phyloP scores from a whole-genome alignment of 352 stramenopile species.

The Phytophthora multivora region DNA sequence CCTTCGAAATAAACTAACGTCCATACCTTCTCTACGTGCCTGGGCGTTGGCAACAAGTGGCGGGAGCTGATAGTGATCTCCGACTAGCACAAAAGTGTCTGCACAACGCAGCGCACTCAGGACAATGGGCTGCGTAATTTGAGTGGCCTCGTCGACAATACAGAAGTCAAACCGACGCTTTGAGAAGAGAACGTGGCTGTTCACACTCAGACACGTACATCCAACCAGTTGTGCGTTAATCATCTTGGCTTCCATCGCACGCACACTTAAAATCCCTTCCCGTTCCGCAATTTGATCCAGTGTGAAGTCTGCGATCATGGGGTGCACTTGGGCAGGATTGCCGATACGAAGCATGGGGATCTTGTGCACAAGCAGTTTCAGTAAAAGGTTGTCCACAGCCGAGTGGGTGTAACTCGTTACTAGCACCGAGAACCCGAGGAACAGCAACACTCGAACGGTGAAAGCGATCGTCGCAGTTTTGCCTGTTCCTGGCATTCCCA shows the following conservation, averaged over 20 bases:
- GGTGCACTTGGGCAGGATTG: slow-evolving; percentile 71
- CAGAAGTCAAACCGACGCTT: slow-evolving; percentile 96
- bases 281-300: slow-evolving; percentile 43
- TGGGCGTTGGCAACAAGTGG: slow-evolving; percentile 93
- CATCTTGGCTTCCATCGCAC: slow-evolving; percentile 57
- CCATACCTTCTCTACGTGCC: slow-evolving; percentile 86
- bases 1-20: slow-evolving; percentile 90
- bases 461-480: slow-evolving; percentile 98
- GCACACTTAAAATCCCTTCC: slow-evolving; percentile 43
- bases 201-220: slow-evolving; percentile 79
- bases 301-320: slow-evolving; percentile 62
- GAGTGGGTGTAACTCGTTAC: slow-evolving; percentile 98
- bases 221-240: slow-evolving; percentile 61
- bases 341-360: slow-evolving; percentile 82
- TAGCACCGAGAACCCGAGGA: slow-evolving; percentile 93
- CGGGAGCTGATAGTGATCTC: slow-evolving; percentile 98
- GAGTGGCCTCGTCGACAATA: slow-evolving; percentile 98
- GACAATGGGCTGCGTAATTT: slow-evolving; percentile 97
- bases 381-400: slow-evolving; percentile 97
- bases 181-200: slow-evolving; percentile 74
- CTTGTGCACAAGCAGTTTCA: slow-evolving; percentile 88
- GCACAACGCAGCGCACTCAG: slow-evolving; percentile 93
- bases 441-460: slow-evolving; percentile 91
- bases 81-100: slow-evolving; percentile 96
- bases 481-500: slow-evolving; percentile 96